phyloP scores from a whole-genome alignment of 2,329 filamentous ascomycete species.

The Colletotrichum agaves region DNA sequence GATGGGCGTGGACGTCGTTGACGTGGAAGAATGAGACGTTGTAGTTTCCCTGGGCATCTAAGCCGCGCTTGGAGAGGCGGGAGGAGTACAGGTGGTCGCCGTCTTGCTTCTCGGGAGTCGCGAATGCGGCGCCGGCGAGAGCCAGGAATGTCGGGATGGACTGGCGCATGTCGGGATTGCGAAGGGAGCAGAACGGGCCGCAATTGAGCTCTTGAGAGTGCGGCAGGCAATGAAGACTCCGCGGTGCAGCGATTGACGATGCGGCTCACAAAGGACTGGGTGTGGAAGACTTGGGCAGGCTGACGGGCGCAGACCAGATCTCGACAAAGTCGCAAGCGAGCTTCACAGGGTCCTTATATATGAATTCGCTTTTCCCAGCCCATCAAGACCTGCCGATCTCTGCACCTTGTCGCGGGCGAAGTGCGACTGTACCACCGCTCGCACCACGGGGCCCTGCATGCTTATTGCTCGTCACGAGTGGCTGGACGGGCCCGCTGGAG shows the following conservation, averaged over 20 bases:
- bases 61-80: constrained; percentile 59
- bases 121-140: constrained; percentile 43
- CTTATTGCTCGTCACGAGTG: constrained; percentile 7
- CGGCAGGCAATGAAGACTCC: constrained; percentile 24
- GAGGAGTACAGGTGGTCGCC: constrained; percentile 62
- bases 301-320: not conserved
- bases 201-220: not conserved
- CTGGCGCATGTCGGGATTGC: constrained; percentile 20
- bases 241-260: constrained; percentile 12
- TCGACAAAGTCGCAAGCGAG: not conserved
- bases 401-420: not conserved
- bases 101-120: constrained; percentile 44
- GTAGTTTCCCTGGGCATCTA: constrained; percentile 60
- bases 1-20: constrained; percentile 75
- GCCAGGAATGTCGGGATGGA: constrained; percentile 36
- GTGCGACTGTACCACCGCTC: constrained; percentile 1
- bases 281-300: not conserved
- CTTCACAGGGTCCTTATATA: constrained; percentile 21
- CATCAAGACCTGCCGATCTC: constrained; percentile 1
- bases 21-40: constrained; percentile 75
- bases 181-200: not conserved
- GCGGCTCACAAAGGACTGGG: not conserved
- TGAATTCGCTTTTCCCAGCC: not conserved
- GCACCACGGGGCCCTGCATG: constrained; percentile 11
- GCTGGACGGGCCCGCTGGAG: constrained; percentile 6